Conservation (phyloP, 1,284 basidiomycete genomes). For the Rugosomyces carneus region DNA sequence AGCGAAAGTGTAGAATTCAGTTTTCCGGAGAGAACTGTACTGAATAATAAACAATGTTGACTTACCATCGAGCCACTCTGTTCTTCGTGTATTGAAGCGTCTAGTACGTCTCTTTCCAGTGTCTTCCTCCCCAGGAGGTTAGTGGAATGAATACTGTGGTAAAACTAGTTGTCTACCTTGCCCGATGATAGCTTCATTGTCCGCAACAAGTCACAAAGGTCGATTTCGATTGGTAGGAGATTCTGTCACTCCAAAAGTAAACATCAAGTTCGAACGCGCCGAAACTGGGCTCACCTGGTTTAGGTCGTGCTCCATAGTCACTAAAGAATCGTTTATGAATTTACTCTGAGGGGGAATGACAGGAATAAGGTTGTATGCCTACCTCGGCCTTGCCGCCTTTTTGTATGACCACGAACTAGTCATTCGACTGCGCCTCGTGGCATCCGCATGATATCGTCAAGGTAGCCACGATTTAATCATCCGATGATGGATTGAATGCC, state of each 20-base stretch:
- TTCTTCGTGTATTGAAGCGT: slow-evolving; percentile 34
- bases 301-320: slow-evolving; percentile 1
- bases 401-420: not conserved
- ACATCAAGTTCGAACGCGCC: not conserved
- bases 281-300: slow-evolving; percentile 3
- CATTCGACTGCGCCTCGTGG: slow-evolving; percentile 10
- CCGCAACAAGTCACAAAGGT: slow-evolving; percentile 43
- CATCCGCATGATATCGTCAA: slow-evolving; percentile 7
- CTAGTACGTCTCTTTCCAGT: slow-evolving; percentile 22
- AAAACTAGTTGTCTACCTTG: slow-evolving; percentile 22
- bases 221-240: slow-evolving; percentile 26
- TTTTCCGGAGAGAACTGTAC: too few relatives aligned
- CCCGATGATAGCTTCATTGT: slow-evolving; percentile 34
- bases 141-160: slow-evolving; percentile 7
- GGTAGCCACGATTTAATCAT: slow-evolving; percentile 9
- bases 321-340: not conserved
- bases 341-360: not conserved
- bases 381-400: not conserved
- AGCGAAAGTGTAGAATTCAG: too few relatives aligned
- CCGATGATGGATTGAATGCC: not conserved
- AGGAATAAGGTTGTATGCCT: not conserved
- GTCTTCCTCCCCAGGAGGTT: slow-evolving; percentile 35
- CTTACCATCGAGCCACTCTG: slow-evolving; percentile 30
- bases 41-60: too few relatives aligned
- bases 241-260: not conserved